Evolutionary conservation across 805 yeast genomes (phyloP).

Genomic region (Yamadazyma tumulicola): DNA sequence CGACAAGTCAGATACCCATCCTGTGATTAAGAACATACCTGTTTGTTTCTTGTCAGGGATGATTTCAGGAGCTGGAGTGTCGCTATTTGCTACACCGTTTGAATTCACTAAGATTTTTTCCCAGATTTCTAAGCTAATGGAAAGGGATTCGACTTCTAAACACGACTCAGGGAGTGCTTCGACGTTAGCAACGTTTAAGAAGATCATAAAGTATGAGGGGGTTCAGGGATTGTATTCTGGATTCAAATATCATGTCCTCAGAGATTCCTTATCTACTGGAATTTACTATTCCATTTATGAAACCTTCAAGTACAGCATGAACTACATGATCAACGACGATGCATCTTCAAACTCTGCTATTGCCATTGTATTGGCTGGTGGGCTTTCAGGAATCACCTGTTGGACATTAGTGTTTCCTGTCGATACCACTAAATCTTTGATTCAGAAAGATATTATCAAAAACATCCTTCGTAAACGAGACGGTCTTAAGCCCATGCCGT

Average conservation of each 20-base stretch:
- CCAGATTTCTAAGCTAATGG: constrained; percentile 58
- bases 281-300: constrained; percentile 75
- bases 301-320: constrained; percentile 55
- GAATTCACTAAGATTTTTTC: constrained; percentile 81
- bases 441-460: constrained; percentile 70
- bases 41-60: constrained; percentile 56
- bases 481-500: constrained; percentile 42
- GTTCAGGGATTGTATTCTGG: constrained; percentile 69
- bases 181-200: constrained; percentile 42
- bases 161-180: constrained; percentile 15
- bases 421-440: constrained; percentile 74
- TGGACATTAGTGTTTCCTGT: constrained; percentile 78
- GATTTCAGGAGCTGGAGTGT: constrained; percentile 61
- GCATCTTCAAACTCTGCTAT: constrained; percentile 26
- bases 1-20: constrained; percentile 31
- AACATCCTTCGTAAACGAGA: constrained; percentile 54
- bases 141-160: constrained; percentile 10
- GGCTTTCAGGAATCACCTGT: constrained; percentile 67
- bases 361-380: constrained; percentile 60
- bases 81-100: constrained; percentile 75
- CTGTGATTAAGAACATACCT: constrained; percentile 34
- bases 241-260: constrained; percentile 56
- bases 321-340: constrained; percentile 23
- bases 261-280: constrained; percentile 73
- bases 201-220: constrained; percentile 60